Evolutionary conservation across 2,329 filamentous ascomycete species (phyloP).

Genomic region (Epichloe scottii): DNA sequence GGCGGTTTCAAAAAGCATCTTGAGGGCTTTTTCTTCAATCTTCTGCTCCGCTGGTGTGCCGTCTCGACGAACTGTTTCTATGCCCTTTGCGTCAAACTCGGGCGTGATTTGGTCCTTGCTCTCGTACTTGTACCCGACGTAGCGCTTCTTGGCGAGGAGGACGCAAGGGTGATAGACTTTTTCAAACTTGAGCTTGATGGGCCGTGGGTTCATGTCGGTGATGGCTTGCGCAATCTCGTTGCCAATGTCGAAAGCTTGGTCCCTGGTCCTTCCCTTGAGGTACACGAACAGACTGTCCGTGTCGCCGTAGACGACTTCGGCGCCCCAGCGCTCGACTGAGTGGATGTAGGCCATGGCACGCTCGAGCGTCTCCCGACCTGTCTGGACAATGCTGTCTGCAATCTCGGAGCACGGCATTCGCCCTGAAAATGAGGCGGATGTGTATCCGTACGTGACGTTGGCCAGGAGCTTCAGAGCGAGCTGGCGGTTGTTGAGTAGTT

Average conservation of each 20-base stretch:
- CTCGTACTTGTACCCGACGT: conserved; percentile 97
- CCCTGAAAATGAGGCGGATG: conserved; percentile 90
- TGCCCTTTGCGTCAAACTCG: conserved; percentile 95
- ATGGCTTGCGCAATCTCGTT: conserved; percentile 82
- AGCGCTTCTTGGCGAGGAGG: conserved; percentile 89
- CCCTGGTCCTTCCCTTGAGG: conserved; percentile 72
- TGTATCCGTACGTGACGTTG: conserved; percentile 98
- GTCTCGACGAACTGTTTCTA: conserved; percentile 91
- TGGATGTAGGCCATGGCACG: conserved; percentile 89
- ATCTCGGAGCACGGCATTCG: conserved; percentile 98
- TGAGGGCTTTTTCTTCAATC: conserved; percentile 85
- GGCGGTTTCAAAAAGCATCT: conserved; percentile 76
- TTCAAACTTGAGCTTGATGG: conserved; percentile 94
- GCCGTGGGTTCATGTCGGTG: conserved; percentile 79
- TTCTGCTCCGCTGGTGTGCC: conserved; percentile 93
- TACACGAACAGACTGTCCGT: conserved; percentile 92
- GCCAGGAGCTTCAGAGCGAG: conserved; percentile 89
- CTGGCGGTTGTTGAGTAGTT: conserved; percentile 84
- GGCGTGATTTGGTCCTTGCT: conserved; percentile 59
- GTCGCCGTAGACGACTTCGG: conserved; percentile 95
- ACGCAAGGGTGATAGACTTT: conserved; percentile 97
- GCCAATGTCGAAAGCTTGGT: conserved; percentile 85
- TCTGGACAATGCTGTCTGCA: conserved; percentile 95
- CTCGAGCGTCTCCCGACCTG: conserved; percentile 86
- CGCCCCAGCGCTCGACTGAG: conserved; percentile 73